These are phyloP conservation scores for Trypanosoma scelopori DNA, from an alignment of 208 protist genomes.

Conservation along the genomic window DNA sequence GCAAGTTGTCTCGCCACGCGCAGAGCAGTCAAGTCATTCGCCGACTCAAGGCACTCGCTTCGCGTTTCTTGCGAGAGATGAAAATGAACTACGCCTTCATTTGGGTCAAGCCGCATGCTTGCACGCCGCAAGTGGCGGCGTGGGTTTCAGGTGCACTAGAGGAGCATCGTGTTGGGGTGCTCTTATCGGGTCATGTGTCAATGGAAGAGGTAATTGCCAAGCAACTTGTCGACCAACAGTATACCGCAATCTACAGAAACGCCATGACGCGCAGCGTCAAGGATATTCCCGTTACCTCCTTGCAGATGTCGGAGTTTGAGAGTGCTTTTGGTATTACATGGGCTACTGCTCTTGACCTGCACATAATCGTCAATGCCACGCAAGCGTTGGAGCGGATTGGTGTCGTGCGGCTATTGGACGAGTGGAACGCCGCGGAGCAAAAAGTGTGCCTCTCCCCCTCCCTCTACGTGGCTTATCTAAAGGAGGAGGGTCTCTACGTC, in stretches of 20 bases:
- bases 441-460: constrained; percentile 62
- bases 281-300: constrained; percentile 53
- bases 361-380: constrained; percentile 67
- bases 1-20: constrained; percentile 24
- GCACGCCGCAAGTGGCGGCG: constrained; percentile 37
- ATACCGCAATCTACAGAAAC: constrained; percentile 67
- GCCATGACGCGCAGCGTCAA: constrained; percentile 44
- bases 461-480: constrained; percentile 72
- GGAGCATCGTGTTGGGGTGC: constrained; percentile 46
- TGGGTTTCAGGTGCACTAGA: constrained; percentile 45
- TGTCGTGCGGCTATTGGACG: constrained; percentile 34
- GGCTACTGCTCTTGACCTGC: constrained; percentile 60
- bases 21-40: constrained; percentile 43
- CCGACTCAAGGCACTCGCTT: constrained; percentile 33
- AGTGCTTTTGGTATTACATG: constrained; percentile 60
- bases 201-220: constrained; percentile 44
- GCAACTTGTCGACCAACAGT: constrained; percentile 58
- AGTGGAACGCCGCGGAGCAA: constrained; percentile 43
- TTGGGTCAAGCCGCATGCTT: constrained; percentile 76
- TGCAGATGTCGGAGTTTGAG: constrained; percentile 50
- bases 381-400: constrained; percentile 54
- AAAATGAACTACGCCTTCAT: constrained; percentile 75
- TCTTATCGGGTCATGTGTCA: constrained; percentile 42
- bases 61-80: constrained; percentile 26
- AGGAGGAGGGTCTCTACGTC: constrained; percentile 72